Evolutionary conservation across 2,329 filamentous ascomycete genomes (phyloP), one percentile per base, ranked within the genome.

Genomic region (Arthroderma sp.): DNA sequence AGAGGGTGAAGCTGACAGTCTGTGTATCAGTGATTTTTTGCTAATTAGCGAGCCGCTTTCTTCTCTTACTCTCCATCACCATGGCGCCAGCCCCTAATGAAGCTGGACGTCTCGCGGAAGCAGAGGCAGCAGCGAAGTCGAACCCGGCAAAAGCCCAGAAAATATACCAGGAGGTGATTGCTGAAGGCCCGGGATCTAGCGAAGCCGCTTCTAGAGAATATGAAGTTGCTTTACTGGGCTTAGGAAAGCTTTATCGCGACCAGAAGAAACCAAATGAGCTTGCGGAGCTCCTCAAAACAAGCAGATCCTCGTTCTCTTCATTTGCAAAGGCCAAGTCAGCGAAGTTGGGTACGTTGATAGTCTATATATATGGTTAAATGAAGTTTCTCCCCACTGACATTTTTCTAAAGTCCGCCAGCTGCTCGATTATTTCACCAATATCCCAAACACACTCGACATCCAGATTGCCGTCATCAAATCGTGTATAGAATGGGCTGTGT

Each of bases 281-380:
- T 60, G 88, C 94, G 61, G 85, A 90, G 66, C 81, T 98, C 63
- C 86, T 98, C 67, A 91, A 86, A 69, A 88, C 88, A 72, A 95
- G 90, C 73, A 84, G 91, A 69, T 87, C 87, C 63, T 87, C 93
- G 47, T 84, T 98, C 63, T 96, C 91, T 59, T 93, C 88, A 62
- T 97, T 98, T 73, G 93, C 93, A 63, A 96, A 97, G 79, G 93
- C 94, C 61, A 98, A 98, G 82, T 97, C 93, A 33, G 88, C 93
- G 58, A 98, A 98, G 77, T 80, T 98, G 61, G 89, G 93, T 97
- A 84, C 63, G 85, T 63, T 17, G 15, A 37, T 57, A 38, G 38
- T 59, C 55, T 23, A 23, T 28, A 39, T 25, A 13, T 6, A 21
- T 43, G 8, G 25, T 15, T 35, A 33, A 23, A 8, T n/a, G 9